Conservation (phyloP, 176 grass and related monocot species). For the Oryza brachyantha region DNA sequence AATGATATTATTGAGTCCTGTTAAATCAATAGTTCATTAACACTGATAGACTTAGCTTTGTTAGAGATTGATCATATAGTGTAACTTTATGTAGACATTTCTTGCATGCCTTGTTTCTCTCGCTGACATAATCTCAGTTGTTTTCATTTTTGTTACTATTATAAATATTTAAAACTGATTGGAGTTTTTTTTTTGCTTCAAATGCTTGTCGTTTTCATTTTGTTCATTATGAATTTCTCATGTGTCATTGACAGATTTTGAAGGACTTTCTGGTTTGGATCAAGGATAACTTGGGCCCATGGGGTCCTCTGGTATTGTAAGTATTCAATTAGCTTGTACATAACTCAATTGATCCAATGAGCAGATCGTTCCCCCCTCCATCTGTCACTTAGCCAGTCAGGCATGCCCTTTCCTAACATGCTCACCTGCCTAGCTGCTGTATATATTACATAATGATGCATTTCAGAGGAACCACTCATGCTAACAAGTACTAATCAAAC, state of each 20-base stretch:
- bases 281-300: conserved; percentile 91
- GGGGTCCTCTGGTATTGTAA: conserved; percentile 99
- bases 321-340: conserved; percentile 24
- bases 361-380: neutral
- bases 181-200: neutral
- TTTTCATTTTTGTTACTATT: neutral
- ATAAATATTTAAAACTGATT: neutral
- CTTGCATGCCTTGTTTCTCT: neutral
- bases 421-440: neutral
- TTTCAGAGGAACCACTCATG: neutral
- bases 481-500: neutral
- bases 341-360: neutral
- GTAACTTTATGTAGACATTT: neutral
- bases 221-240: neutral
- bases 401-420: neutral
- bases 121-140: neutral
- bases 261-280: conserved; percentile 95
- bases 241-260: conserved; percentile 64
- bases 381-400: neutral
- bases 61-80: neutral
- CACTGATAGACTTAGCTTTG: neutral
- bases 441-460: neutral
- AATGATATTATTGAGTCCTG: neutral
- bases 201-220: conserved; percentile 13
- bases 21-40: neutral